Percentiles rank a stretch among this genome's conserved stretches.
phyloP scores from a whole-genome alignment of 768 basidiomycete species.

The Amanita pallidorosea region DNA sequence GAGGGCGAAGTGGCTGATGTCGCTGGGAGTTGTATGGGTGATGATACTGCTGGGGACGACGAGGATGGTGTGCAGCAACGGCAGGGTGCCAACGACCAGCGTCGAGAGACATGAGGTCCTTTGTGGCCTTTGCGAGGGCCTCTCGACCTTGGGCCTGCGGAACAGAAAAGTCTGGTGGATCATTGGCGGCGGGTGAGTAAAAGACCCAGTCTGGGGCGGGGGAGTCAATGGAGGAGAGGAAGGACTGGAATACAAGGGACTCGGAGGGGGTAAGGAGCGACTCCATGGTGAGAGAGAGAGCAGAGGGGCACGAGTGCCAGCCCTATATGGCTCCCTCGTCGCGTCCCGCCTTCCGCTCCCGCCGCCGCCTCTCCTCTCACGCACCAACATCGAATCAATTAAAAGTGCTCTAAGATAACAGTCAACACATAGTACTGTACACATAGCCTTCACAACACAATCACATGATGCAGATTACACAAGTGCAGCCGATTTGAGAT shows the following conservation, averaged over 20 bases:
- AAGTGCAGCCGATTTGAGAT: constrained; percentile 60
- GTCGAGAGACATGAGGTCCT: constrained; percentile 74
- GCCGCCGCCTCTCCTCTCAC: neutral
- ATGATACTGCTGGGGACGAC: constrained; percentile 12
- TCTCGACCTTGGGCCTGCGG: constrained; percentile 40
- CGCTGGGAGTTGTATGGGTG: constrained; percentile 5
- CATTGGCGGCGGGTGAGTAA: constrained; percentile 25
- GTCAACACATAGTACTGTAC: neutral
- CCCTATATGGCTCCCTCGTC: neutral
- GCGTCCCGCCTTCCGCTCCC: neutral
- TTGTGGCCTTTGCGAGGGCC: constrained; percentile 68
- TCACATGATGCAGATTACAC: constrained; percentile 24
- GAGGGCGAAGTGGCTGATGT: constrained; percentile 5
- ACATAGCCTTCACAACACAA: neutral
- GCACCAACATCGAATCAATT: neutral
- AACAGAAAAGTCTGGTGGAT: constrained; percentile 27
- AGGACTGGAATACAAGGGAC: constrained; percentile 57
- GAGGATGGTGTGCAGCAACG: constrained; percentile 3
- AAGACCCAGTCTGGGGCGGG: constrained; percentile 39
- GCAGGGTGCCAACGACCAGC: constrained; percentile 22
- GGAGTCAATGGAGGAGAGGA: constrained; percentile 45
- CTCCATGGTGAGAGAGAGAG: constrained; percentile 23
- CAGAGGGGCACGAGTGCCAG: neutral
- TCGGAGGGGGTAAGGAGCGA: constrained; percentile 59
- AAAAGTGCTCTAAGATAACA: neutral